Conservation (phyloP, 768 basidiomycete genomes). For the Tricholoma terreum region DNA sequence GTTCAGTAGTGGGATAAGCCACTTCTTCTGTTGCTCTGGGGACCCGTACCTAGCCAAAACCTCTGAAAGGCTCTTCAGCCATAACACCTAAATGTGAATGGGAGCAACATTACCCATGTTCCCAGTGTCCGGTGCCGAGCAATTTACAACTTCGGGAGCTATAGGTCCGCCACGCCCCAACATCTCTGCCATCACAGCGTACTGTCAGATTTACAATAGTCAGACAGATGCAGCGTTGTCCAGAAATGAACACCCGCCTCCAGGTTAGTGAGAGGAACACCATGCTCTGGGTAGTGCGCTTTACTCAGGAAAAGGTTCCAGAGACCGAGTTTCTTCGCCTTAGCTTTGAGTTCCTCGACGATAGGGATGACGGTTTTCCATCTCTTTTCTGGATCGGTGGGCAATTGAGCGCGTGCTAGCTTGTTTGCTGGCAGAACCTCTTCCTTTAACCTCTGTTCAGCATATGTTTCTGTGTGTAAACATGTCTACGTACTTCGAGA, state of each 20-base stretch:
- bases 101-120: slow-evolving; percentile 76
- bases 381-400: slow-evolving; percentile 64
- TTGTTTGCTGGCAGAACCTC: slow-evolving; percentile 81
- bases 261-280: slow-evolving; percentile 88
- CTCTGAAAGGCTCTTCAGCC: slow-evolving; percentile 51
- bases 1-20: slow-evolving; percentile 83
- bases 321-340: slow-evolving; percentile 83
- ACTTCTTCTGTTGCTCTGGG: slow-evolving; percentile 85
- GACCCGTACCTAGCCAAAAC: slow-evolving; percentile 94
- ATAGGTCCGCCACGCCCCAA: slow-evolving; percentile 81
- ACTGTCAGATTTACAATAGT: slow-evolving; percentile 43
- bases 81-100: not conserved
- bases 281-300: slow-evolving; percentile 85
- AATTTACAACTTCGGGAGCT: slow-evolving; percentile 87
- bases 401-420: slow-evolving; percentile 79
- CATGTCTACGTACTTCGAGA: slow-evolving; percentile 58
- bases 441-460: slow-evolving; percentile 47
- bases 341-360: slow-evolving; percentile 79
- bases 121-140: slow-evolving; percentile 95
- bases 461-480: not conserved
- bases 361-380: slow-evolving; percentile 87
- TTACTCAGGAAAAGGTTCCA: slow-evolving; percentile 99
- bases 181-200: slow-evolving; percentile 96
- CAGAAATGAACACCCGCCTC: slow-evolving; percentile 54
- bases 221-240: not conserved